Conservation (phyloP, 2,329 filamentous ascomycete species). For the Macroventuria anomochaeta region DNA sequence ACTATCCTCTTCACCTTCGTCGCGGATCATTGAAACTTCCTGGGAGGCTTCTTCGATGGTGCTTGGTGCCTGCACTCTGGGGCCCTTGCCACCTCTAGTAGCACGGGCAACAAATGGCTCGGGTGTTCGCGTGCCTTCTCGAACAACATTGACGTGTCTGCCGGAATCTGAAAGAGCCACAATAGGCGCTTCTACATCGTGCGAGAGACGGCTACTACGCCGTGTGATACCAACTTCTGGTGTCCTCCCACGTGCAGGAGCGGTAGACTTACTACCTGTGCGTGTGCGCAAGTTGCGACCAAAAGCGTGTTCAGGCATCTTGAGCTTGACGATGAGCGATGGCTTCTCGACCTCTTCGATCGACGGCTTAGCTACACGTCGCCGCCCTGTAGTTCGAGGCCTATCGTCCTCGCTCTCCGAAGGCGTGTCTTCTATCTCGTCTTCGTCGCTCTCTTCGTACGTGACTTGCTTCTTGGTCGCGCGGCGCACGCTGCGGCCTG, state of each 20-base stretch:
- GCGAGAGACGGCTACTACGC: conserved; percentile 65
- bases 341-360: conserved; percentile 39
- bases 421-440: conserved; percentile 51
- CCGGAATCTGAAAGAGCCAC: conserved; percentile 66
- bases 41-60: conserved; percentile 62
- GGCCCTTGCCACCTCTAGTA: conserved; percentile 56
- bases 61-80: conserved; percentile 55
- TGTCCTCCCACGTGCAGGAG: conserved; percentile 44
- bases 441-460: conserved; percentile 64
- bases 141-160: conserved; percentile 61
- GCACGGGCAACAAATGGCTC: conserved; percentile 53
- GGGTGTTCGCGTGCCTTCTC: conserved; percentile 60
- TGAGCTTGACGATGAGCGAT: conserved; percentile 52
- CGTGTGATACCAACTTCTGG: conserved; percentile 51
- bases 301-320: conserved; percentile 39
- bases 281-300: conserved; percentile 45
- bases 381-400: conserved; percentile 24
- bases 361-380: conserved; percentile 33
- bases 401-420: conserved; percentile 42
- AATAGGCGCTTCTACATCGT: conserved; percentile 63
- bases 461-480: conserved; percentile 61
- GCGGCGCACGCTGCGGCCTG: conserved; percentile 62
- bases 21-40: conserved; percentile 52
- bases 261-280: conserved; percentile 48
- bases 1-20: conserved; percentile 36